phyloP scores from a whole-genome alignment of 306 rosid genomes.

The Corylus heterophylla region DNA sequence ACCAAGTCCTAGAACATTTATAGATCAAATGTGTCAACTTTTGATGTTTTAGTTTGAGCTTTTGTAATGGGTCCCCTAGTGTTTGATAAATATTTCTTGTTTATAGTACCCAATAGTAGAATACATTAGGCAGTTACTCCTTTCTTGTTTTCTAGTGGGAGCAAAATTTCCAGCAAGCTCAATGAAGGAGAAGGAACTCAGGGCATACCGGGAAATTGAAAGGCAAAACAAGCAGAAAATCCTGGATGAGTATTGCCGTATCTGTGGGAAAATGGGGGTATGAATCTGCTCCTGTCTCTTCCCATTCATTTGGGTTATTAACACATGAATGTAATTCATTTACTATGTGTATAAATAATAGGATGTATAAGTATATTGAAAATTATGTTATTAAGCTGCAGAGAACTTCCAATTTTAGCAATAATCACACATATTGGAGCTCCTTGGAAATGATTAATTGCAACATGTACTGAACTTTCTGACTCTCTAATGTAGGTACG shows the following conservation, averaged over 20 bases:
- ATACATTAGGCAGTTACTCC: not conserved
- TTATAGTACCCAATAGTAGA: not conserved
- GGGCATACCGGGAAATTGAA: slow-evolving; percentile 42
- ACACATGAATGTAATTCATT: not conserved
- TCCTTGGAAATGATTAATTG: slow-evolving; percentile 13
- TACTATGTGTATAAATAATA: not conserved
- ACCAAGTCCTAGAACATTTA: not conserved
- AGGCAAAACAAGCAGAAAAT: slow-evolving; percentile 42
- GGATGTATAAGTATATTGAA: not conserved
- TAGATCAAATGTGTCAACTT: slow-evolving; percentile 2
- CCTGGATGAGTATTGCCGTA: slow-evolving; percentile 51
- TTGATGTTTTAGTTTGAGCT: not conserved
- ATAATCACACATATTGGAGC: not conserved
- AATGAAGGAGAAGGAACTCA: slow-evolving; percentile 26
- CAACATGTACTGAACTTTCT: not conserved
- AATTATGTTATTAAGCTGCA: not conserved
- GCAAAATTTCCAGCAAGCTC: slow-evolving; percentile 30
- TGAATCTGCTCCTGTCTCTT: slow-evolving; percentile 7
- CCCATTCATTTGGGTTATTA: not conserved
- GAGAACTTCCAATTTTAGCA: slow-evolving; percentile 1
- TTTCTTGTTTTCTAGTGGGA: slow-evolving; percentile 17
- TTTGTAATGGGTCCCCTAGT: not conserved
- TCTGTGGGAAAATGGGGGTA: slow-evolving; percentile 61
- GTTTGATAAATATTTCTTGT: not conserved
- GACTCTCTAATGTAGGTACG: slow-evolving; percentile 46